Conservation (phyloP, 2,329 filamentous ascomycete genomes). For the Paraphaeosphaeria minitans region DNA sequence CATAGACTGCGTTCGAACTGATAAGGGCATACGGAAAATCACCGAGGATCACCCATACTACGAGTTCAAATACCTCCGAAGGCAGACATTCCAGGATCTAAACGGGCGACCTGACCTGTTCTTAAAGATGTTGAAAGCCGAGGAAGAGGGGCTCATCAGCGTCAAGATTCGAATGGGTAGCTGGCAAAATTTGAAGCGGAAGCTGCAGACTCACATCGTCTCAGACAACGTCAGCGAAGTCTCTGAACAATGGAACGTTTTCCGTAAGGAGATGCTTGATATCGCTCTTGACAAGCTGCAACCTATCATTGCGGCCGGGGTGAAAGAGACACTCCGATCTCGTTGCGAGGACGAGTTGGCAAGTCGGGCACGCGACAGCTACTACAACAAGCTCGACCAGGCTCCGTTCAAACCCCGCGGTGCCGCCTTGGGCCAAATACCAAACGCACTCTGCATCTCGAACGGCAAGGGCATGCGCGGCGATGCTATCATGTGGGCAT, state of each 20-base stretch:
- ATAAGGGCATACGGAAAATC: slow-evolving; percentile 91
- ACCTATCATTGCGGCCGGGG: slow-evolving; percentile 82
- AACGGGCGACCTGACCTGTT: slow-evolving; percentile 86
- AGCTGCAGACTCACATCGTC: slow-evolving; percentile 81
- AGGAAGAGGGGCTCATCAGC: slow-evolving; percentile 89
- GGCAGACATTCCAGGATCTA: slow-evolving; percentile 82
- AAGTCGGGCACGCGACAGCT: slow-evolving; percentile 86
- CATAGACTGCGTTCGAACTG: slow-evolving; percentile 86
- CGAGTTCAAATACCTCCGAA: slow-evolving; percentile 94
- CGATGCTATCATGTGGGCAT: slow-evolving; percentile 88
- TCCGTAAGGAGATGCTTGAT: slow-evolving; percentile 84
- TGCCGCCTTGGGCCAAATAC: slow-evolving; percentile 84
- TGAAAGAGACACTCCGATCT: slow-evolving; percentile 92
- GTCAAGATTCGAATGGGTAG: slow-evolving; percentile 80
- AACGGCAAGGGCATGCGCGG: slow-evolving; percentile 80
- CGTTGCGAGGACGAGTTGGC: slow-evolving; percentile 93
- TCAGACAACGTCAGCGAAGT: slow-evolving; percentile 96
- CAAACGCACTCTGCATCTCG: slow-evolving; percentile 84
- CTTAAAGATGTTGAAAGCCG: slow-evolving; percentile 95
- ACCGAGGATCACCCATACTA: slow-evolving; percentile 96
- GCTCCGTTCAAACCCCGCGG: slow-evolving; percentile 95
- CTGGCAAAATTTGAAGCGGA: slow-evolving; percentile 74
- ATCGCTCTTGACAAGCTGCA: slow-evolving; percentile 81
- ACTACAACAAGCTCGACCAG: slow-evolving; percentile 88
- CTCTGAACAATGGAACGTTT: slow-evolving; percentile 91